Evolutionary conservation across 106 monocot genomes (phyloP), one percentile per base, ranked within the genome.

Genomic region (Cymbidium sinense): DNA sequence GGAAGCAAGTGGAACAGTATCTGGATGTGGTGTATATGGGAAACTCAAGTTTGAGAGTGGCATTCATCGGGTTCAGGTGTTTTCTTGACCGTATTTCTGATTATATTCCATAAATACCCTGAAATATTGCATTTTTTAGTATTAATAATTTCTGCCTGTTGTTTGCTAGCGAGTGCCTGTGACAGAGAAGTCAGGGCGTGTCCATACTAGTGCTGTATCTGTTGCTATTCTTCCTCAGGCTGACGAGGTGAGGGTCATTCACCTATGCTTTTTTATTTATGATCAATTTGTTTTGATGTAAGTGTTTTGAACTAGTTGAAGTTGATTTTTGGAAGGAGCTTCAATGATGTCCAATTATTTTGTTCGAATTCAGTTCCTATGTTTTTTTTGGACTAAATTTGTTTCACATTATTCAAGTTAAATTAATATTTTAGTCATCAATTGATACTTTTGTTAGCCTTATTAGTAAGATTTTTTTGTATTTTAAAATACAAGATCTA

Each of bases 161-260:
- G 47, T 79, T 79, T 86, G 73, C 69, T 83, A 99, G 98, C 92
- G 98, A 67, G 84, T 99, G 71, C 98, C 98, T 73, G 77, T 92
- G 70, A 99, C 98, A 47, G 98, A 95, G 83, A 99, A 99, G 78
- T 87, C 92, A 62, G 98, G 98, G 28, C 88, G 95, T 77, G 85
- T 99, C 25, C 98, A 99, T 82, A 99, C 98, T 18, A 99, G 98
- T 88, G 98, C 98, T 35, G 94, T 99, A 11, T 87, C 94, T 25
- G 90, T 99, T 74, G 98, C 95, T 41, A 92, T 95, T 81, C 98
- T 99, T 86, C 98, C 98, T 73, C 98, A 99, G 76, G 98, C 98
- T 77, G 90, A 88, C 82, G 94, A 92, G 90, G 98, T 99, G 54
- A 76, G 23, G 52, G 78, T 39, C 37, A 19, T 71, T 71, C 13